These are phyloP conservation scores for Colletotrichum liaoningense DNA, from an alignment of 2,329 filamentous ascomycete species.

Conservation along the genomic window DNA sequence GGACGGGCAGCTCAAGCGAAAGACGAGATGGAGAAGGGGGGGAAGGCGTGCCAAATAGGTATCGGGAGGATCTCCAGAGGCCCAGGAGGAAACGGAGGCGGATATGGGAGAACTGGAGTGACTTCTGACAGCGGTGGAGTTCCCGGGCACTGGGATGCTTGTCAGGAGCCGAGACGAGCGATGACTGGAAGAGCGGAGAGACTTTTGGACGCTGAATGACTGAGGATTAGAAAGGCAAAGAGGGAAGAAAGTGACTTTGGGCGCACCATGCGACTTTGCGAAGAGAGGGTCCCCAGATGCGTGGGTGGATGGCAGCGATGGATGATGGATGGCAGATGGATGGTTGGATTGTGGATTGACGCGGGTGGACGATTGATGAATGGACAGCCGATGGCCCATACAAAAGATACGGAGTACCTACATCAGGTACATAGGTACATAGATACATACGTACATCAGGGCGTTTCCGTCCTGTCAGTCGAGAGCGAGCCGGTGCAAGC, in stretches of 20 bases:
- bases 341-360: not conserved
- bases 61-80: not conserved
- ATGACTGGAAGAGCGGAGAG: not conserved
- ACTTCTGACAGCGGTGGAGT: not conserved
- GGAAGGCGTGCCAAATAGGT: not conserved
- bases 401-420: no score
- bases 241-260: not conserved
- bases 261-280: not conserved
- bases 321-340: not conserved
- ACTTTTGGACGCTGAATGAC: not conserved
- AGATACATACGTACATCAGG: not conserved
- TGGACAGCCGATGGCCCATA: not conserved
- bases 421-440: no score
- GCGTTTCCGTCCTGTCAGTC: not conserved
- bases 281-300: not conserved
- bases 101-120: not conserved
- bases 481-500: not conserved
- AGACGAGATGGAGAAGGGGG: not conserved
- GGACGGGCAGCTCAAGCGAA: slow-evolving; percentile 6
- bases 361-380: slow-evolving; percentile 1
- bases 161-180: not conserved
- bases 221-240: not conserved
- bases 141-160: not conserved
- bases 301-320: not conserved
- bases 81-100: not conserved